phyloP scores from a whole-genome alignment of 176 grass and related monocot species.

The Pontederia paniculata region DNA sequence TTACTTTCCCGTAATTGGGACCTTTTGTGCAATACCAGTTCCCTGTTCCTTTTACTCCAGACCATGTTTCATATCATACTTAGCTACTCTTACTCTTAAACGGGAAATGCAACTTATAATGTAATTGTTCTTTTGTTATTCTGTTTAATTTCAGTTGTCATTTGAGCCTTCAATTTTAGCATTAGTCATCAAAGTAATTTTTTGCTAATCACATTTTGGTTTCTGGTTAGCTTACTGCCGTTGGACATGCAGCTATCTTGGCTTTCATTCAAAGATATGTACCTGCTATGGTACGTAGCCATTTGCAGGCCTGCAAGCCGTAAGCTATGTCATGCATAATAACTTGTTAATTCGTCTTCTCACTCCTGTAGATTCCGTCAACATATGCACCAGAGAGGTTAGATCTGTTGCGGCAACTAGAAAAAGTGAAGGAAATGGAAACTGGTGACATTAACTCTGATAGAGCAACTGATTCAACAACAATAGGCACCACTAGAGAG shows the following conservation, averaged over 20 bases:
- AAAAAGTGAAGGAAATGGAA: constrained; percentile 90
- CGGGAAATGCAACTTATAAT: no score
- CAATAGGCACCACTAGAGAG: neutral
- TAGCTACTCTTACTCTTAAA: no score
- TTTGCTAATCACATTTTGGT: neutral
- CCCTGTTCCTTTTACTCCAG: no score
- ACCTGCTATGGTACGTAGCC: constrained; percentile 68
- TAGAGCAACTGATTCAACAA: constrained; percentile 31
- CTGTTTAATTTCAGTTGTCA: neutral
- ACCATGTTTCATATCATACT: no score
- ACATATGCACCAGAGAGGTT: constrained; percentile 94
- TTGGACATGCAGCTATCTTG: constrained; percentile 97
- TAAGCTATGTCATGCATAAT: neutral
- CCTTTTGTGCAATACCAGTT: no score
- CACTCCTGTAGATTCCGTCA: constrained; percentile 68
- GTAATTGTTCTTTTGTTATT: no score
- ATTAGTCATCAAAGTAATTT: neutral
- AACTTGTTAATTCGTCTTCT: neutral
- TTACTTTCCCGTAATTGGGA: no score
- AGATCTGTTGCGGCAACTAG: constrained; percentile 88
- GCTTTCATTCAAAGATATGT: constrained; percentile 99
- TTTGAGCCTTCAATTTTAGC: neutral
- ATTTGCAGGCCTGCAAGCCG: neutral
- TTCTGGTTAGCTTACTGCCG: constrained; percentile 59
- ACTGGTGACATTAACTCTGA: constrained; percentile 27